phyloP scores from a whole-genome alignment of 2,329 filamentous ascomycete species.

The Penicillium paneum region DNA sequence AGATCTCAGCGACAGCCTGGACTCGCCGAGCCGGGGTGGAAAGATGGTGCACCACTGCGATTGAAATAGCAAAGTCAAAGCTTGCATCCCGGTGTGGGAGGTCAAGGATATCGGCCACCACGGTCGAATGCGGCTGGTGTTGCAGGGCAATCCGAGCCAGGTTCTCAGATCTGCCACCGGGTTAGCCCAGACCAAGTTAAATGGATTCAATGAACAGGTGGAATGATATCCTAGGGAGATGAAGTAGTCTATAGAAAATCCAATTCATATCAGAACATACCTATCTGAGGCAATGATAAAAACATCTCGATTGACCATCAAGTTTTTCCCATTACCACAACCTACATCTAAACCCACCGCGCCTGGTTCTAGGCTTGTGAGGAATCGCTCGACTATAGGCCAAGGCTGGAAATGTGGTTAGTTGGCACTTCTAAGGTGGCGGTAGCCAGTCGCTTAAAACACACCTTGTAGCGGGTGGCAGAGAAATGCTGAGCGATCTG shows the following conservation, averaged over 20 bases:
- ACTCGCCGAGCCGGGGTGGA: conserved; percentile 71
- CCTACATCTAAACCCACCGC: conserved; percentile 85
- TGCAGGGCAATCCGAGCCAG: conserved; percentile 57
- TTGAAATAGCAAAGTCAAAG: conserved; percentile 89
- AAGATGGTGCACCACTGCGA: conserved; percentile 91
- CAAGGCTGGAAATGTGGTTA: conserved; percentile 61
- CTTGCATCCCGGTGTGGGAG: conserved; percentile 66
- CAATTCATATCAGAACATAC: conserved; percentile 50
- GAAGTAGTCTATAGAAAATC: conserved; percentile 26
- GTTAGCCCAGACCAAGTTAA: conserved; percentile 5
- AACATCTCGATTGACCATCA: conserved; percentile 71
- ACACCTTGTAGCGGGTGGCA: conserved; percentile 60
- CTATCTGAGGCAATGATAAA: conserved; percentile 84
- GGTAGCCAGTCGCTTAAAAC: conserved; percentile 9
- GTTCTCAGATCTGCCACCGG: conserved; percentile 52
- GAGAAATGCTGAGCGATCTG: conserved; percentile 51
- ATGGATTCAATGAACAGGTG: conserved; percentile 12
- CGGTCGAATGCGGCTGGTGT: conserved; percentile 61
- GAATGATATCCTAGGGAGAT: conserved; percentile 12
- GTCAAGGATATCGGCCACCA: conserved; percentile 78
- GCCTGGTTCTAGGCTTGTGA: conserved; percentile 63
- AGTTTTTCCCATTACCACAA: conserved; percentile 96
- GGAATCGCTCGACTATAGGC: conserved; percentile 82
- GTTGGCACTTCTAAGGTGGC: background rate
- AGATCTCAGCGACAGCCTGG: conserved; percentile 67